Conservation (phyloP, 345 rosid species). For the Corymbia maculata region DNA sequence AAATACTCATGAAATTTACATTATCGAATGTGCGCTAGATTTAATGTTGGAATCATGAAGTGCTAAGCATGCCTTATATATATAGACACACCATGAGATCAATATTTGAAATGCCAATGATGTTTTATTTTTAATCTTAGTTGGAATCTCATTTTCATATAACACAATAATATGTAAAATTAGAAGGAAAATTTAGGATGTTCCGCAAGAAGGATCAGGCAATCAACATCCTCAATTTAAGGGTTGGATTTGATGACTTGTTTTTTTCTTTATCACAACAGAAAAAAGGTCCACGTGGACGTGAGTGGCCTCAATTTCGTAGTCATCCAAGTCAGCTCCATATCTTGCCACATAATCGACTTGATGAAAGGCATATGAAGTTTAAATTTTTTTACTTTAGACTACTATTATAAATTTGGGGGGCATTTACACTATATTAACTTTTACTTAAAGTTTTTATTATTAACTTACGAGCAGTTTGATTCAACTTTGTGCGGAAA, state of each 20-base stretch:
- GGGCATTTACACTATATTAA: not conserved
- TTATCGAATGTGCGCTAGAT: not conserved
- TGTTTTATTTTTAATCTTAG: not conserved
- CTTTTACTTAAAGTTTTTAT: not conserved
- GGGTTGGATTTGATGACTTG: too few species aligned
- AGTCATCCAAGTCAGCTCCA: not conserved
- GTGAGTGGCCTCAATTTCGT: not conserved
- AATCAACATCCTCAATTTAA: not conserved
- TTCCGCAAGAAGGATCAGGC: not conserved
- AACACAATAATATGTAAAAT: not conserved
- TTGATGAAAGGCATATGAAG: not conserved
- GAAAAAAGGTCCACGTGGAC: not conserved
- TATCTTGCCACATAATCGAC: not conserved
- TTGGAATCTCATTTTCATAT: not conserved
- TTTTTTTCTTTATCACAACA: not conserved
- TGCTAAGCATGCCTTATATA: too few species aligned
- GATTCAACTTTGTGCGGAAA: not conserved
- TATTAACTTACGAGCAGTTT: not conserved
- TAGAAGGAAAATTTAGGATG: not conserved
- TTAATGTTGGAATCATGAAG: not conserved
- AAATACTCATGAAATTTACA: not conserved
- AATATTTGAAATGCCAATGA: not conserved
- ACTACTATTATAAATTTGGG: not conserved
- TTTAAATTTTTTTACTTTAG: not conserved
- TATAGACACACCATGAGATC: not conserved